phyloP scores from a whole-genome alignment of 106 monocot species.

The Apostasia ramifera region DNA sequence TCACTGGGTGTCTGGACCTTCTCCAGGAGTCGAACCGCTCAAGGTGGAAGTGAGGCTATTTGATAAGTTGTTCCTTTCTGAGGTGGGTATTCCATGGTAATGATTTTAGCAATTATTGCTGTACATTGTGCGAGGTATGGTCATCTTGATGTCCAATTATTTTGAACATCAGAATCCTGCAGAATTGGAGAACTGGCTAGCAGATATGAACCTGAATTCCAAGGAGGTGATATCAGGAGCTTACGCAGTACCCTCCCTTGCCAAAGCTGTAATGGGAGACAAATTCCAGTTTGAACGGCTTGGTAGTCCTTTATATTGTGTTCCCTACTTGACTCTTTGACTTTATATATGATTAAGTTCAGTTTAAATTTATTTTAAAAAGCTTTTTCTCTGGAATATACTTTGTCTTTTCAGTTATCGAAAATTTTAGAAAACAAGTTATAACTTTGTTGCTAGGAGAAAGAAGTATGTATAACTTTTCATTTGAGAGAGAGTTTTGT shows the following conservation, averaged over 20 bases:
- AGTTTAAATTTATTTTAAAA: background rate
- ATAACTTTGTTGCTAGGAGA: background rate
- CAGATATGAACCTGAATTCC: slow-evolving; percentile 76
- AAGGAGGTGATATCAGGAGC: slow-evolving; percentile 78
- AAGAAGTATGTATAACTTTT: background rate
- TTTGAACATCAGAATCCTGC: slow-evolving; percentile 44
- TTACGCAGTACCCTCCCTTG: slow-evolving; percentile 65
- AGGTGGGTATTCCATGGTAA: slow-evolving; percentile 33
- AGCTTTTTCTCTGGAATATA: too few species aligned
- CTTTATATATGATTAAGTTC: background rate
- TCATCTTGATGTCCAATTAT: background rate
- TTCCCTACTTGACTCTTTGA: background rate
- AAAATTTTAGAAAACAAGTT: background rate
- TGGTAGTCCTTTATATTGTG: slow-evolving; percentile 32
- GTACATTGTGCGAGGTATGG: too few species aligned
- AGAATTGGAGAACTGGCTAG: slow-evolving; percentile 79
- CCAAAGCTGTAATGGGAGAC: slow-evolving; percentile 55
- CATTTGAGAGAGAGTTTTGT: background rate
- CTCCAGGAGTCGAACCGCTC: slow-evolving; percentile 84
- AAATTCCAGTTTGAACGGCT: slow-evolving; percentile 92
- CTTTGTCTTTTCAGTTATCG: background rate
- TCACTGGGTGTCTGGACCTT: slow-evolving; percentile 94
- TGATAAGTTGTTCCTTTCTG: slow-evolving; percentile 85
- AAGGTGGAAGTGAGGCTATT: slow-evolving; percentile 88
- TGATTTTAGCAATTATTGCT: background rate